Evolutionary conservation across 2,329 filamentous ascomycete species (phyloP), one percentile per base, ranked within the genome.

Genomic region (Simplicillium aogashimaense): DNA sequence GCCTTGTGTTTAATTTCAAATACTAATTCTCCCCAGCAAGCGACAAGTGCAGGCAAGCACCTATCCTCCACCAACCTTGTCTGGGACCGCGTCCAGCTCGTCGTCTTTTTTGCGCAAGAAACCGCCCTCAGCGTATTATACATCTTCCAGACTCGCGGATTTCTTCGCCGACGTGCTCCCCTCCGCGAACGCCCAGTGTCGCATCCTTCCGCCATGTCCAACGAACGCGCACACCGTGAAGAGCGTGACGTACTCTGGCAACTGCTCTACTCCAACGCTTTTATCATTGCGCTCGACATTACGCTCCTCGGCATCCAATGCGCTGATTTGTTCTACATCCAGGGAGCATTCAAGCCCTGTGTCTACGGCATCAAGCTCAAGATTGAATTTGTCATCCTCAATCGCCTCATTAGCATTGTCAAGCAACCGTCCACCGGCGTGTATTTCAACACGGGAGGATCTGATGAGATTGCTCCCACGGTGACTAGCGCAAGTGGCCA

Each of bases 11-110:
- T 25, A 25, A 25, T 5, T 6, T 25, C 20, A 18, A 39, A 32
- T 35, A 12, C 10, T 12, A 4, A 9, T 13, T 8, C 15, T 39
- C 51, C 13, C 43, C 50, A 46, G 57, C 59, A 56, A 55, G 45
- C 54, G 28, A 52, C 49, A 9, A 40, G 25, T 18, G 44, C 47
- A 29, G 51, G 52, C 40, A 51, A 50, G 7, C 41, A 45, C 11
- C 44, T 58, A 3, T 32, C 37, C 7, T 39, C 44, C 18, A 43
- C 44, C 37, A 47, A 70, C 44, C 59, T 61, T 16, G 52, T 68
- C 42, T 52, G 69, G 56, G 71, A 75, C 45, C 67, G 68, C 45
- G 59, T 74, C 16, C 70, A 75, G 51, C 66, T 74, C 54, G 69
- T 66, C 12, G 60, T 69, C 5, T 75, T 72, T 50, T 72, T 67